A percentile compares a stretch with the other conserved stretches of the same genome.
These are phyloP conservation scores for Favolaschia claudopus DNA, from an alignment of 768 basidiomycete genomes.

Conservation along the genomic window DNA sequence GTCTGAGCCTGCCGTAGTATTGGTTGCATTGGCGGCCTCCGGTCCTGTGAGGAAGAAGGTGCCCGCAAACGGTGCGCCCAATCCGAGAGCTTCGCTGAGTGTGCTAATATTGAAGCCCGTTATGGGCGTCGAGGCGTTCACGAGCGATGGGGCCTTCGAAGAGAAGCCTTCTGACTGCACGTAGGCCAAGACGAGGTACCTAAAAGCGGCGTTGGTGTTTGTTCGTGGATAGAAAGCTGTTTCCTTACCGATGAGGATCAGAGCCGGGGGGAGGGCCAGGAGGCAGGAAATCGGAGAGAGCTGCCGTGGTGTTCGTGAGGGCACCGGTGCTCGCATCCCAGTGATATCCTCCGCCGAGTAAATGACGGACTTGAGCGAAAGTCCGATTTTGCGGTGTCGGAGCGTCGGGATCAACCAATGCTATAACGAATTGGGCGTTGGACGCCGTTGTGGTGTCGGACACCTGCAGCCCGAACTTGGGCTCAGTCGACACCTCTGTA, in stretches of 20 bases:
- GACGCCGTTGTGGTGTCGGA: slow-evolving; percentile 30
- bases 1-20: too few relatives aligned
- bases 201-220: not conserved
- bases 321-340: slow-evolving; percentile 34
- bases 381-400: slow-evolving; percentile 48
- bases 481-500: slow-evolving; percentile 44
- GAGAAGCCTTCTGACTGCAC: slow-evolving; percentile 31
- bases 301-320: slow-evolving; percentile 47
- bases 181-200: slow-evolving; percentile 35
- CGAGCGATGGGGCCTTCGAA: slow-evolving; percentile 24
- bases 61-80: slow-evolving; percentile 49
- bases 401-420: slow-evolving; percentile 53
- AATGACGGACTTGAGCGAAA: slow-evolving; percentile 48
- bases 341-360: slow-evolving; percentile 48
- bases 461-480: slow-evolving; percentile 40
- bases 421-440: slow-evolving; percentile 44
- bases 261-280: slow-evolving; percentile 51
- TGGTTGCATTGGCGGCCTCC: slow-evolving; percentile 31
- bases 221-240: not conserved
- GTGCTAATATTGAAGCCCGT: slow-evolving; percentile 47
- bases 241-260: slow-evolving; percentile 51
- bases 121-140: slow-evolving; percentile 44
- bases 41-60: slow-evolving; percentile 53
- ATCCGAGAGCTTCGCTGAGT: slow-evolving; percentile 41
- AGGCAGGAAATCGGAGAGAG: slow-evolving; percentile 46